phyloP scores from a whole-genome alignment of 2,329 filamentous ascomycete genomes.

The Aspergillus luchuensis region DNA sequence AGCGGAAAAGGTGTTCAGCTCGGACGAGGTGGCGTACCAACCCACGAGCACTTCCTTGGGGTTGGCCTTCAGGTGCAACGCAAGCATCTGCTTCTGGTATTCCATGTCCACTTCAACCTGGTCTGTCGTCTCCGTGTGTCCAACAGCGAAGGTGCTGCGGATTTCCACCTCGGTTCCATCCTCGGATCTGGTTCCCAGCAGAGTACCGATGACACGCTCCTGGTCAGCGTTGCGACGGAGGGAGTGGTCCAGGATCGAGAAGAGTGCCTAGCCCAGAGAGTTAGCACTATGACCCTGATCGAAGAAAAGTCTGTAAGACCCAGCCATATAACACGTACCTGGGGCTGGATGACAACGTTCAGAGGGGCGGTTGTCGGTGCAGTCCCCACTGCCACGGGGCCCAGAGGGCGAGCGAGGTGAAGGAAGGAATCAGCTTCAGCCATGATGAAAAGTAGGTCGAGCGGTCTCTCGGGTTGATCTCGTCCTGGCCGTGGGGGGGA shows the following conservation, averaged over 20 bases:
- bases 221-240: constrained; percentile 88
- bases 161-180: constrained; percentile 97
- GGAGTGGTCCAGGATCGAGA: constrained; percentile 81
- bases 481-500: constrained; percentile 29
- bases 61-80: constrained; percentile 88
- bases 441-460: constrained; percentile 62
- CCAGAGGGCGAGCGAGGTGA: constrained; percentile 89
- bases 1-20: constrained; percentile 97
- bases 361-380: constrained; percentile 88
- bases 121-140: constrained; percentile 96
- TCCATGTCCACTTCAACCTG: constrained; percentile 99
- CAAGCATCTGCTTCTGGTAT: constrained; percentile 99
- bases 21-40: constrained; percentile 96
- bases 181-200: constrained; percentile 89
- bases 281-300: constrained; percentile 19
- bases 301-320: not conserved
- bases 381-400: constrained; percentile 75
- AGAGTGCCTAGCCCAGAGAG: constrained; percentile 54
- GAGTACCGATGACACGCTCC: constrained; percentile 93
- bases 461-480: constrained; percentile 25
- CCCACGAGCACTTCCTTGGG: constrained; percentile 92
- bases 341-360: constrained; percentile 91
- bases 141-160: constrained; percentile 93
- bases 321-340: constrained; percentile 61
- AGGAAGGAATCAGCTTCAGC: constrained; percentile 83